Conservation (phyloP, 2,329 filamentous ascomycete genomes). For the Emmonsiellopsis sp. region DNA sequence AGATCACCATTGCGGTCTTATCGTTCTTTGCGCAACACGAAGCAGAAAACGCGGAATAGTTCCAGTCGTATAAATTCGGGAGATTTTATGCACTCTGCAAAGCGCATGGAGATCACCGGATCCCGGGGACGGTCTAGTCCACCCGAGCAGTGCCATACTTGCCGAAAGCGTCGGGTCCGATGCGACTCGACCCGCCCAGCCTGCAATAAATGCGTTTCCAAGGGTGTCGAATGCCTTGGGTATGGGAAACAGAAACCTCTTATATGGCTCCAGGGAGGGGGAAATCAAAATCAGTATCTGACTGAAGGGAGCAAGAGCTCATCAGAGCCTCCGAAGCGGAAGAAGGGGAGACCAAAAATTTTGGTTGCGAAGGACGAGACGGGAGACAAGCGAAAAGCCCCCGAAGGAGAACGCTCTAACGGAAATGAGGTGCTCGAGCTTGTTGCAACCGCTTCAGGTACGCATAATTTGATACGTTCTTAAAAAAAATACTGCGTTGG, state of each 20-base stretch:
- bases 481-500: neutral
- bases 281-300: conserved; percentile 8
- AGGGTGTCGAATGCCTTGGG: conserved; percentile 11
- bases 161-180: conserved; percentile 12
- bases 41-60: no score
- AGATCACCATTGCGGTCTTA: no score
- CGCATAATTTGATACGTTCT: neutral
- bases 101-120: conserved; percentile 9
- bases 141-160: conserved; percentile 11
- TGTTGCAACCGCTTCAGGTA: conserved; percentile 1
- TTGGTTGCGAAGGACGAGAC: conserved; percentile 6
- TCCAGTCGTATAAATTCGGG: neutral
- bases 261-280: conserved; percentile 36
- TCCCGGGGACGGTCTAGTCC: conserved; percentile 38
- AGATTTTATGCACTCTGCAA: neutral
- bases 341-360: conserved; percentile 11
- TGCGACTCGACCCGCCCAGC: conserved; percentile 12
- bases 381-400: neutral
- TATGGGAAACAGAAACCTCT: conserved; percentile 35
- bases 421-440: neutral
- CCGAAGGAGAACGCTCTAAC: neutral
- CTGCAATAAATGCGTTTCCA: conserved; percentile 12
- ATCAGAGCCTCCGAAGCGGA: neutral
- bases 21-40: no score
- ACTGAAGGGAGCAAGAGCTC: neutral